Conservation (phyloP, 2,329 filamentous ascomycete genomes). For the Colletotrichum endophyticum region DNA sequence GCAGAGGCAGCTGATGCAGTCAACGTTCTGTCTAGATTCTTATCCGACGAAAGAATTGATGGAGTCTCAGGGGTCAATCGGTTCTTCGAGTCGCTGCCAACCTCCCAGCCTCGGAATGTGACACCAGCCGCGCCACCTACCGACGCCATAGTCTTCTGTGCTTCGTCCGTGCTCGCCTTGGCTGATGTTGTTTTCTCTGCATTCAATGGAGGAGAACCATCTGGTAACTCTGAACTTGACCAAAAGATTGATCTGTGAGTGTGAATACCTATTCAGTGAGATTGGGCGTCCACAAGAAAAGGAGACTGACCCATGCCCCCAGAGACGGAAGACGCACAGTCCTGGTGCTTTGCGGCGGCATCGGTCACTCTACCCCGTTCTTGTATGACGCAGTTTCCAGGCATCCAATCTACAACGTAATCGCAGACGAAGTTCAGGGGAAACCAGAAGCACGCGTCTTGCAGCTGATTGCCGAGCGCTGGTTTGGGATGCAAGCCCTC, state of each 20-base stretch:
- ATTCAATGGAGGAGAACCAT: neutral
- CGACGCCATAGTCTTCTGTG: slow-evolving; percentile 18
- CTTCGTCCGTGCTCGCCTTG: slow-evolving; percentile 12
- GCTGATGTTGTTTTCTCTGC: slow-evolving; percentile 5
- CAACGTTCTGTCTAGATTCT: slow-evolving; percentile 6
- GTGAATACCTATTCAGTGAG: neutral
- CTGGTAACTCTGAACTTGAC: neutral
- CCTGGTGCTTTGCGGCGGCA: slow-evolving; percentile 47
- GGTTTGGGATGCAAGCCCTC: slow-evolving; percentile 23
- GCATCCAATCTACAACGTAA: slow-evolving; percentile 29
- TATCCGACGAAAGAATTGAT: neutral
- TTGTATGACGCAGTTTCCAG: slow-evolving; percentile 43
- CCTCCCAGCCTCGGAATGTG: neutral
- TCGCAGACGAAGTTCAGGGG: slow-evolving; percentile 32
- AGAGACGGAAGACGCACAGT: slow-evolving; percentile 4
- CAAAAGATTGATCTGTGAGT: neutral
- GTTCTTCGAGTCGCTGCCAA: neutral
- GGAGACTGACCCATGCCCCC: neutral
- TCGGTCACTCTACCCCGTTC: slow-evolving; percentile 47
- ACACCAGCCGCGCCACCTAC: neutral
- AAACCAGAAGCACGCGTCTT: slow-evolving; percentile 44
- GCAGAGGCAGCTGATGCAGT: neutral
- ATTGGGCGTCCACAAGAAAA: neutral
- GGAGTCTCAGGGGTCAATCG: neutral
- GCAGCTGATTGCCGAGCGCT: slow-evolving; percentile 35